Base-by-base conservation (phyloP, 1,284 basidiomycete genomes). In the Trichosporon coremiiforme region DNA sequence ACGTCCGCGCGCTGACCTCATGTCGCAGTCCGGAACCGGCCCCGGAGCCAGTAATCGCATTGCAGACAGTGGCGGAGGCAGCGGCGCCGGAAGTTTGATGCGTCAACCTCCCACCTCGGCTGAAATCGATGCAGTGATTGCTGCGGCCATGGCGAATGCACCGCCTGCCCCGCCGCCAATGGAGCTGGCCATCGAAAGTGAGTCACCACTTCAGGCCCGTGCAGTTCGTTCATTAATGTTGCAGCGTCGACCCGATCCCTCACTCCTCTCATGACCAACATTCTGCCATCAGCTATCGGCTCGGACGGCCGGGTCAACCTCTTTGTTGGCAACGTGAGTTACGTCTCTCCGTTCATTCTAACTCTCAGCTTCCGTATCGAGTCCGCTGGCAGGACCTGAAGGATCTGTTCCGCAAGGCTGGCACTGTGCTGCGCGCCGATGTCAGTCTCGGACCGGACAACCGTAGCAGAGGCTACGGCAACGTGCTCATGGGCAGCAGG, bases 321-420 rank as follows among this genome's bases (percentile, higher is more conserved):
- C 10, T 95, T 94, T 77, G 91, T 94, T 50, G 93, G 93, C 68
- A 95, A 95, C 80, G 91, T 93, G 80, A 78, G 90, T 86, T 64
- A 25, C 25, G 25, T 2, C 25, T 25, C 25, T n/a, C n/a, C n/a
- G n/a, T n/a, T n/a, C n/a, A n/a, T 25, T 25, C 65, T 71, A 29
- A 73, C 69, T 38, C 64, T n/a, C 83, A 94, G 91, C 87, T 97
- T 17, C 94, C 94, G 0, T 94, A 94, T 84, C 88, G 93, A 74
- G 93, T 95, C 35, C 89, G 93, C 74, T 98, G 95, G 95, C 95
- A 98, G 85, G 96, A 99, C 84, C 88, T 99, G 74, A 98, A 99
- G 79, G 96, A 98, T 82, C 88, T 98, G 65, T 98, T 98, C 83
- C 90, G 96, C 65, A 91, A 93, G 75, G 92, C 94, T 1, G 96